Base-by-base conservation (phyloP, 768 basidiomycete genomes). In the Boletus edulis region DNA sequence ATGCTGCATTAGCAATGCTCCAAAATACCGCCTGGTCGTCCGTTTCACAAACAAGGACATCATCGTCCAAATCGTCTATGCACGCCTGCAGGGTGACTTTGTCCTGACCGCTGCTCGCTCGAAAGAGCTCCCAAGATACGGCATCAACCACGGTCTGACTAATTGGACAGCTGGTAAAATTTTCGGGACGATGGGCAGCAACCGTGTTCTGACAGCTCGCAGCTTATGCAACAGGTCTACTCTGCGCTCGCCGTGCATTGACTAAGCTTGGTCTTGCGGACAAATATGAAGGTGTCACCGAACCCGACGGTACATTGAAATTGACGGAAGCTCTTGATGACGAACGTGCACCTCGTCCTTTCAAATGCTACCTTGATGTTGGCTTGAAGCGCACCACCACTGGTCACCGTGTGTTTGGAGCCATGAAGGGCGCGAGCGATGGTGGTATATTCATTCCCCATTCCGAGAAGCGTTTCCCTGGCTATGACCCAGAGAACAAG, bases 391-490 rank as follows among this genome's bases (percentile, higher is more conserved):
- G 95, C 67, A 99, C 97, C 42, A 95, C 96, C 51, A 98, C 97
- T 46, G 97, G 97, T 68, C 87, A 91, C 60, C 94, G 97, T 72
- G 84, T 99, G 43, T 99, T 99, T 69, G 97, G 93, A 75, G 97
- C 96, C 56, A 84, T 98, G 83, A 98, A 99, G 81, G 97, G 97
- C 70, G 97, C 97, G 15, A 89, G 86, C 49, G 97, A 99, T 67
- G 97, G 97, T 69, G 97, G 97, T 60, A 86, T 99, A 75, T 95
- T 85, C 80, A 91, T 99, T 63, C 97, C 97, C 64, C 97, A 99
- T 79, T 94, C 89, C 67, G 91, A 95, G 57, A 95, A 93, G 75
- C 92, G 95, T 52, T 98, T 98, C 88, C 97, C 97, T 52, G 97
- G 97, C 46, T 99, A 83, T 77, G 97, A 99, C 75, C 76, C 87